Percentiles rank a stretch among this genome's conserved stretches.
Evolutionary conservation across 805 yeast species (phyloP).

Genomic region (Starmerella apicola): DNA sequence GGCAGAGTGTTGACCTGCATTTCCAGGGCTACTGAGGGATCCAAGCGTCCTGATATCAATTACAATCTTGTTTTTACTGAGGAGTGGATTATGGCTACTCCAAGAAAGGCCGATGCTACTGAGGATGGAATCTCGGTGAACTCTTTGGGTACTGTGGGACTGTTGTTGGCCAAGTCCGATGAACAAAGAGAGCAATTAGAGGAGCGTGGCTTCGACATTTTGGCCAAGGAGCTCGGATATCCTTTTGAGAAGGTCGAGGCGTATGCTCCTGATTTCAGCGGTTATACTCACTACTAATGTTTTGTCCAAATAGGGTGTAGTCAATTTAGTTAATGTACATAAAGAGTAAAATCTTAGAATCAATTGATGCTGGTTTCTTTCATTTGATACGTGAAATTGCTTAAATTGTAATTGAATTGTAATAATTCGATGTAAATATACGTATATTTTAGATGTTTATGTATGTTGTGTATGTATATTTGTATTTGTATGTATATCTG

Average conservation of each 20-base stretch:
- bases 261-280: constrained; percentile 14
- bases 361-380: no score
- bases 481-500: no score
- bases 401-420: no score
- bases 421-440: no score
- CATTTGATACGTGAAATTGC: no score
- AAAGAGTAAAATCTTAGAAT: neutral
- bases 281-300: constrained; percentile 17
- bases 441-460: neutral
- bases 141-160: constrained; percentile 68
- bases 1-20: constrained; percentile 43
- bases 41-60: constrained; percentile 33
- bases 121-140: constrained; percentile 47
- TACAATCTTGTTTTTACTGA: constrained; percentile 75
- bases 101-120: constrained; percentile 39
- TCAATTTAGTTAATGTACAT: neutral
- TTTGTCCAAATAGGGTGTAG: neutral
- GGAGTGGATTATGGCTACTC: constrained; percentile 77
- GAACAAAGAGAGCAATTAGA: constrained; percentile 27
- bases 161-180: constrained; percentile 60
- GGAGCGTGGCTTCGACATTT: constrained; percentile 10
- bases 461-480: no score
- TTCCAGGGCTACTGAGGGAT: constrained; percentile 39
- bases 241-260: constrained; percentile 18
- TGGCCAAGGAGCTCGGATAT: constrained; percentile 17